These are phyloP conservation scores for Albatrellus sp. DNA, from an alignment of 1,284 basidiomycete genomes.

Conservation along the genomic window DNA sequence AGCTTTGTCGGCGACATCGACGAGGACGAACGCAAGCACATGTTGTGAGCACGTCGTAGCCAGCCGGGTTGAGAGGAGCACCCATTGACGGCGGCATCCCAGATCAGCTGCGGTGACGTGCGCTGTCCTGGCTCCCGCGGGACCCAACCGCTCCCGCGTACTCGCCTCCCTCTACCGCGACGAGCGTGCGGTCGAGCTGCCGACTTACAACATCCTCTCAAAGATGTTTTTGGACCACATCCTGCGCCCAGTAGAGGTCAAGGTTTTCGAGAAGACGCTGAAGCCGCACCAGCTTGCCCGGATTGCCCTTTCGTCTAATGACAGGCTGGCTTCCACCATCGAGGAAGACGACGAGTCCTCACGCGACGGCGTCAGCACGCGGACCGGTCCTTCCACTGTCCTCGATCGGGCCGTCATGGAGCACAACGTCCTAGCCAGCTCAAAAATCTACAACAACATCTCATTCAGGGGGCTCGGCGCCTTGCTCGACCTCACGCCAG, in stretches of 20 bases:
- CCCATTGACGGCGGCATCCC: not conserved
- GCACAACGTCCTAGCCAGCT: constrained; percentile 92
- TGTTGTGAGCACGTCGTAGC: constrained; percentile 47
- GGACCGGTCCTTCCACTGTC: constrained; percentile 87
- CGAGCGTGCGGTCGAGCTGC: constrained; percentile 72
- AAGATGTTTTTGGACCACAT: constrained; percentile 99
- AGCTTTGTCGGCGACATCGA: constrained; percentile 82
- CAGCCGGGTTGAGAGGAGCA: too few species aligned
- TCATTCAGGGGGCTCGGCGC: constrained; percentile 81
- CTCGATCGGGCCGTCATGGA: constrained; percentile 96
- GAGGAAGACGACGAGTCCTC: constrained; percentile 37
- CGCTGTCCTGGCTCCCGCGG: constrained; percentile 93
- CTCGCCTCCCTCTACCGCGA: constrained; percentile 90
- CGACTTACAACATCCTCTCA: constrained; percentile 81
- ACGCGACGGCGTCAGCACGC: constrained; percentile 46
- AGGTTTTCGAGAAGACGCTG: constrained; percentile 80
- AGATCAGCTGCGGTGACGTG: constrained; percentile 89
- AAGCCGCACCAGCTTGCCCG: constrained; percentile 89
- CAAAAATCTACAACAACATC: constrained; percentile 92
- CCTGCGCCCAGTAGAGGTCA: constrained; percentile 78
- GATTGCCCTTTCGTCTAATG: constrained; percentile 72
- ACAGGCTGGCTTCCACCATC: constrained; percentile 55
- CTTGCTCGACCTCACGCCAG: constrained; percentile 74
- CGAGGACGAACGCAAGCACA: constrained; percentile 78
- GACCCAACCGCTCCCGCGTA: constrained; percentile 86